Percentiles rank a stretch among this genome's conserved stretches.
phyloP scores from a whole-genome alignment of 805 yeast species.

The Yamadazyma sp. region DNA sequence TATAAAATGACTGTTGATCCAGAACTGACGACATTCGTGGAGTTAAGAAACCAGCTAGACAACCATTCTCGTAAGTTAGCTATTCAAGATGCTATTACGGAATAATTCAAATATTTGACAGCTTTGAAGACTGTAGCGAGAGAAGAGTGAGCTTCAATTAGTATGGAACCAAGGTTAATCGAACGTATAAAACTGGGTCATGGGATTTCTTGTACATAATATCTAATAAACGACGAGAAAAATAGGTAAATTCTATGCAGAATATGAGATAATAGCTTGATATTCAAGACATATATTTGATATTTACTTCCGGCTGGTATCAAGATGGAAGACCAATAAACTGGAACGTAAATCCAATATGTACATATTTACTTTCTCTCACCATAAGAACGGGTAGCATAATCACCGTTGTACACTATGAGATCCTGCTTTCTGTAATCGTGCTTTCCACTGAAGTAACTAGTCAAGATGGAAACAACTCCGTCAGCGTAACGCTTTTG shows the following conservation, averaged over 20 bases:
- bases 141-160: not conserved
- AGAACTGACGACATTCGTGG: slow-evolving; percentile 50
- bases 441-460: slow-evolving; percentile 58
- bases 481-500: slow-evolving; percentile 74
- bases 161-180: too few species aligned
- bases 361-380: slow-evolving; percentile 25
- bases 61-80: slow-evolving; percentile 78
- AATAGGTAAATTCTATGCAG: too few species aligned
- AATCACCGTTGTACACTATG: slow-evolving; percentile 68
- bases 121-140: not conserved
- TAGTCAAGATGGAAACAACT: slow-evolving; percentile 60
- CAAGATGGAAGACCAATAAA: too few species aligned
- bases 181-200: too few species aligned
- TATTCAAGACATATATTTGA: too few species aligned
- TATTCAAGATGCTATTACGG: slow-evolving; percentile 64
- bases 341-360: not conserved
- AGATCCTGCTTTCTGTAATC: slow-evolving; percentile 78
- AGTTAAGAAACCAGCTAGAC: slow-evolving; percentile 67
- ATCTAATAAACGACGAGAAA: too few species aligned
- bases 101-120: too few species aligned
- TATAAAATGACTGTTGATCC: slow-evolving; percentile 70
- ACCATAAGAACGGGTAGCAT: slow-evolving; percentile 75
- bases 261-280: too few species aligned
- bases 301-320: too few species aligned
- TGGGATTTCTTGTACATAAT: too few species aligned